Base-by-base conservation (phyloP, 176 grass and related monocot genomes). In the Oryza punctata region DNA sequence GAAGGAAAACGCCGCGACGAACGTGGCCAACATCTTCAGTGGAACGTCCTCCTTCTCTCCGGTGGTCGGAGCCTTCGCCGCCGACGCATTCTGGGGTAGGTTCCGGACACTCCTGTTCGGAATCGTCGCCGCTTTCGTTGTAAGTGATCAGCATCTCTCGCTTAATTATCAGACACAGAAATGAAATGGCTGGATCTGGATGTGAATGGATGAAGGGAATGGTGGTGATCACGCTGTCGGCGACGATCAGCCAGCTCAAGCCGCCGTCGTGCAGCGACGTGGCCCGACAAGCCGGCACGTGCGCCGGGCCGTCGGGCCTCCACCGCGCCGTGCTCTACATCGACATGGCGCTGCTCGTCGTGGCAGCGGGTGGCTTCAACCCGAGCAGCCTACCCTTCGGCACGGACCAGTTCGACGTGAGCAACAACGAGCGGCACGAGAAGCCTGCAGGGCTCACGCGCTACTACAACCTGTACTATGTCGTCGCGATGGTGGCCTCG, bases 381-480 rank as follows among this genome's bases (percentile, higher is more conserved):
- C 87, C 91, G n/a, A 81, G 77, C 47, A 37, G 27, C 67, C 72
- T 87, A 23, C 77, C 91, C 2, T 92, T 89, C 77, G 91, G 77
- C 45, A 77, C 10, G 1, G 91, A 89, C 77, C 85, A 87, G 65
- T 87, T 87, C 72, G 85, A 81, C 38, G 49, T 19, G 78, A 61
- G 37, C 3, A 27, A 1, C 49, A 7, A 15, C 40, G 77, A 89
- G 78, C 59, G 65, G 12, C 78, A 57, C 78, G 28, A 73, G 72
- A 21, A 28, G 18, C 6, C 18, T 10, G 7, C 54, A 0, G 73
- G 45, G 5, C 67, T 90, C 7, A 21, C 13, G 25, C 79, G 88
- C 66, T 83, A 29, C 74, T 90, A 78, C 83, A 78, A 49, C 78
- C 57, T 59, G 46, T 90, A 29, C 84, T 90, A 86, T 73, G 45